Conservation (phyloP, 2,329 filamentous ascomycete genomes). For the Ascochyta pisi region DNA sequence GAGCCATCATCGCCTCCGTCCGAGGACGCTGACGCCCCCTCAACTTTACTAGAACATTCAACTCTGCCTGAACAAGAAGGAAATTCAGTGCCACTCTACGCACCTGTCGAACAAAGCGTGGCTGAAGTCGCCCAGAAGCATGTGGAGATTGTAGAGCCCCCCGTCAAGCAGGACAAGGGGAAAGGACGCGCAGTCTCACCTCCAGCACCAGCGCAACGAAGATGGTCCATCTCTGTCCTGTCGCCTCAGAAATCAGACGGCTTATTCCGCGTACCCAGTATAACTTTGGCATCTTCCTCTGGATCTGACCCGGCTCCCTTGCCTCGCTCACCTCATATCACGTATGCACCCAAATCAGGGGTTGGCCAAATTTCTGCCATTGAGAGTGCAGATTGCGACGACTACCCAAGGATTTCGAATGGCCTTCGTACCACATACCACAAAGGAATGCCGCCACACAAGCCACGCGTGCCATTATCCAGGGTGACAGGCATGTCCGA, state of each 20-base stretch:
- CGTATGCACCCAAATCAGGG: background rate
- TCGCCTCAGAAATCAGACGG: background rate
- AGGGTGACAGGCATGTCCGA: background rate
- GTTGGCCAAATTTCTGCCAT: background rate
- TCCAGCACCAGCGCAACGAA: background rate
- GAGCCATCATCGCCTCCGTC: background rate
- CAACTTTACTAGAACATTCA: background rate
- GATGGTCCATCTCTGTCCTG: too few species aligned
- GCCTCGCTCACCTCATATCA: background rate
- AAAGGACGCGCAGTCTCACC: background rate
- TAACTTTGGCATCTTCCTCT: background rate
- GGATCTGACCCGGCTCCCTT: background rate
- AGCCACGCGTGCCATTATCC: background rate
- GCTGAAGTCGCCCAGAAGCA: background rate
- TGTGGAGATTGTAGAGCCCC: background rate
- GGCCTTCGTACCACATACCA: constrained; percentile 1
- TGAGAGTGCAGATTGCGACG: background rate
- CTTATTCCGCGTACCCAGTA: background rate
- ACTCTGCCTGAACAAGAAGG: background rate
- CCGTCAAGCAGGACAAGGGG: background rate
- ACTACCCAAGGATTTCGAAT: constrained; percentile 4
- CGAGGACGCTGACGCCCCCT: background rate
- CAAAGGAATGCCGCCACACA: background rate
- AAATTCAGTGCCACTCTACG: background rate
- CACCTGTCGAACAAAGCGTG: background rate